phyloP scores from a whole-genome alignment of 2,329 filamentous ascomycete genomes.

The Ophiocordyceps robertsii region DNA sequence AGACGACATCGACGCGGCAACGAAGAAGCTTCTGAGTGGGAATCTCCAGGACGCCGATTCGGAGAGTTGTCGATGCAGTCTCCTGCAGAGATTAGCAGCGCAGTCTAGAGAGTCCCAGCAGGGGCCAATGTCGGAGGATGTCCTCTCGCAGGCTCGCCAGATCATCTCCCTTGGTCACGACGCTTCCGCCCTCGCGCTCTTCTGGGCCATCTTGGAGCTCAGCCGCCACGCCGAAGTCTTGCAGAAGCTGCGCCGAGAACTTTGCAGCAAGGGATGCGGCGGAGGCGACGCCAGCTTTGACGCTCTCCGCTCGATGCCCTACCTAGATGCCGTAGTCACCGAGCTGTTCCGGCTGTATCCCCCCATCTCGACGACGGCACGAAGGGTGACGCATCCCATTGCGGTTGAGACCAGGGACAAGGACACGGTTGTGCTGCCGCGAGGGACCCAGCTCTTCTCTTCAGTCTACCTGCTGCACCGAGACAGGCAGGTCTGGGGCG shows the following conservation, averaged over 20 bases:
- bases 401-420: neutral
- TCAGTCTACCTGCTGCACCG: conserved; percentile 2
- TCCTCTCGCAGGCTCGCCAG: conserved; percentile 2
- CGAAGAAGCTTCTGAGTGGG: neutral
- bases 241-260: neutral
- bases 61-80: neutral
- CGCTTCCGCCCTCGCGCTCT: neutral
- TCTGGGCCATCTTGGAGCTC: conserved; percentile 2
- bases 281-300: neutral
- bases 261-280: neutral
- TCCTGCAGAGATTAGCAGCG: neutral
- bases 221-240: conserved; percentile 1
- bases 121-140: neutral
- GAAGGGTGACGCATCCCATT: conserved; percentile 1
- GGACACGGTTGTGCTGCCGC: neutral
- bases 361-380: conserved; percentile 1
- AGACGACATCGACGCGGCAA: neutral
- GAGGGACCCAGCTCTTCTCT: conserved; percentile 1
- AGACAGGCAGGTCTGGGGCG: conserved; percentile 2
- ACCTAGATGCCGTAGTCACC: neutral
- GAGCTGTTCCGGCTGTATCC: conserved; percentile 1
- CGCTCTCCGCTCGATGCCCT: conserved; percentile 1
- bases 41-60: neutral
- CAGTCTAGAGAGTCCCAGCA: neutral
- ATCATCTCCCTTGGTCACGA: conserved; percentile 3